Evolutionary conservation across 208 protist genomes (phyloP).

Genomic region (Leptomonas seymouri): DNA sequence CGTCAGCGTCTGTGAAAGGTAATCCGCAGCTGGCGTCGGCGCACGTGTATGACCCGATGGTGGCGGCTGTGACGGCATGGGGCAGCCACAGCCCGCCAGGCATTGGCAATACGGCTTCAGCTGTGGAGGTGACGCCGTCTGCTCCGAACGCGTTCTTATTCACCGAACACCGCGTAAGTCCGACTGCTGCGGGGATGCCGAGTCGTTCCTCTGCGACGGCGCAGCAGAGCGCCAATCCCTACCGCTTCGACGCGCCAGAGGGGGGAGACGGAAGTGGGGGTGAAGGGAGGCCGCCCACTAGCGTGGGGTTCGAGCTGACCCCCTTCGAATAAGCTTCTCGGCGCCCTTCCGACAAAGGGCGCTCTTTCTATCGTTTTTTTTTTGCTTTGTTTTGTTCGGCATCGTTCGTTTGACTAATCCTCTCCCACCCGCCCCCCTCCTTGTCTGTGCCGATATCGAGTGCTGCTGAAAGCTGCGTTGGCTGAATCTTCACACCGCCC

Average conservation of each 20-base stretch:
- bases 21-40: background rate
- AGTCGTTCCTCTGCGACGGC: background rate
- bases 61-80: slow-evolving; percentile 5
- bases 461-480: too few relatives aligned
- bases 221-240: background rate
- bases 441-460: too few relatives aligned
- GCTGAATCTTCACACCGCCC: too few relatives aligned
- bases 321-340: slow-evolving; percentile 18
- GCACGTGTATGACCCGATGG: slow-evolving; percentile 2
- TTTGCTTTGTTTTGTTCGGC: too few relatives aligned
- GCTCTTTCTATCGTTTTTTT: too few relatives aligned
- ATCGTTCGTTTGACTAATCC: too few relatives aligned
- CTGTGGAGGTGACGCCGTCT: slow-evolving; percentile 16
- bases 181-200: background rate
- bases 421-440: too few relatives aligned
- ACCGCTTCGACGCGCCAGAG: slow-evolving; percentile 14
- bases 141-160: slow-evolving; percentile 25
- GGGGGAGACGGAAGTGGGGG: background rate
- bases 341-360: too few relatives aligned
- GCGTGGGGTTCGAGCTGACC: slow-evolving; percentile 20
- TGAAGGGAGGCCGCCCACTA: background rate
- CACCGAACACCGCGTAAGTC: background rate
- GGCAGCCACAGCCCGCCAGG: background rate
- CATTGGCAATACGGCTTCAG: background rate
- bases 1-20: background rate